phyloP scores from a whole-genome alignment of 108 stramenopile genomes.

The Schizochytrium sp. region DNA sequence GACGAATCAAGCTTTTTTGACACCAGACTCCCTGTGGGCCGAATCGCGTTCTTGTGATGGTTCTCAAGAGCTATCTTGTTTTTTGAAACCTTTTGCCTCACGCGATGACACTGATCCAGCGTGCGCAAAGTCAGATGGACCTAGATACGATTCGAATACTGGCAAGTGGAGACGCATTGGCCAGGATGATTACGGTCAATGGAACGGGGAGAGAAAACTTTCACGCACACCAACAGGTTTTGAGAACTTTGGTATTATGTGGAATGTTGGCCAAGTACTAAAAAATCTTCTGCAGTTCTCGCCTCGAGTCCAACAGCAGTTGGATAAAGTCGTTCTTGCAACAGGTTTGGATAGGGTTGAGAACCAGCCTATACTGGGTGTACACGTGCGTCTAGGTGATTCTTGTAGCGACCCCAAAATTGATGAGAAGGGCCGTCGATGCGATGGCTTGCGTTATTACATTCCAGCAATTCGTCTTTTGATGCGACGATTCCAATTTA shows the following conservation, averaged over 20 bases:
- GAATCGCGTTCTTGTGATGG: background rate
- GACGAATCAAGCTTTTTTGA: background rate
- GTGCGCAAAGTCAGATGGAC: background rate
- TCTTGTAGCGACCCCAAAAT: constrained; percentile 11
- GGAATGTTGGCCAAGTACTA: constrained; percentile 12
- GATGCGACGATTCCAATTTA: background rate
- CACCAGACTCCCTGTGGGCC: constrained; percentile 14
- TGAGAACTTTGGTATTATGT: constrained; percentile 20
- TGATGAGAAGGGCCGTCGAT: background rate
- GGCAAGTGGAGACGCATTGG: background rate
- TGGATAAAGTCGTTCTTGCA: background rate
- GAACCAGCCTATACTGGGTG: background rate
- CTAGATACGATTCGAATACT: background rate
- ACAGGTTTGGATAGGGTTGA: background rate
- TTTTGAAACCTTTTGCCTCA: background rate
- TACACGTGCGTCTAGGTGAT: constrained; percentile 4
- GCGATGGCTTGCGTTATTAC: background rate
- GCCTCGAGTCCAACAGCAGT: background rate
- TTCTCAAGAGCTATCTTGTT: background rate
- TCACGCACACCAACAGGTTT: background rate
- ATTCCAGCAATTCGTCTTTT: background rate
- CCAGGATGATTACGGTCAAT: constrained; percentile 27
- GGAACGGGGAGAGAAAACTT: background rate
- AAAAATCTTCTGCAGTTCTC: constrained; percentile 13
- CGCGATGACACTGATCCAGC: background rate